Evolutionary conservation across 1,284 basidiomycete species (phyloP), one percentile per base, ranked within the genome.

Genomic region (Anthracocystis setariae): DNA sequence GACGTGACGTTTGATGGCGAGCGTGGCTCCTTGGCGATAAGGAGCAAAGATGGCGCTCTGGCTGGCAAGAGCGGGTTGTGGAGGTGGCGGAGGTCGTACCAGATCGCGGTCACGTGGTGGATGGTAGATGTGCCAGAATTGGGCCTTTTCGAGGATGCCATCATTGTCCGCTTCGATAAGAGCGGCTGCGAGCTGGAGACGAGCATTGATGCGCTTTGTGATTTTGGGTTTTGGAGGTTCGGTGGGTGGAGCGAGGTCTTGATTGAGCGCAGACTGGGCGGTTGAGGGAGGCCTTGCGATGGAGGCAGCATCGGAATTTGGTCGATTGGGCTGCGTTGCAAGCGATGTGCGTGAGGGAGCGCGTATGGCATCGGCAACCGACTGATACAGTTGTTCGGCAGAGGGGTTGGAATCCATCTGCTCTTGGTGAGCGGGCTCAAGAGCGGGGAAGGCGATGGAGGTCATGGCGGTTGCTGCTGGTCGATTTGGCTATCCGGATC

Each of bases 161-260:
- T 80, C 78, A 49, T 82, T 82, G 74, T 82, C 80, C 4, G 78
- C 78, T 45, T 82, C 80, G 52, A 82, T 74, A 32, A 82, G 74
- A 8, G 80, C 80, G 4, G 80, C 80, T 25, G 80, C 80, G 9
- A 80, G 72, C 52, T 80, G 78, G 9, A 77, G 69, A 40, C 74
- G 68, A 25, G 74, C 74, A 37, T 77, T 77, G 55, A 71, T 51
- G n/a, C 70, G 65, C 29, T 78, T 78, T 24, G 72, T 66, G 45
- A 78, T 66, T 44, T 68, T 69, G 18, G 64, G 64, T 18, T 55
- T 55, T 4, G 51, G 42, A n/a, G 61, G 37, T 43, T 55, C 46
- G 8, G 51, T 18, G 27, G 46, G 35, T 21, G 47, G 37, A 40
- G 57, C 18, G 2, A 10, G 17, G 17, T 35, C 37, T 21, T 54